Percentiles rank a stretch among this genome's conserved stretches.
Evolutionary conservation across 768 basidiomycete genomes (phyloP).

Genomic region (Chiua virens): DNA sequence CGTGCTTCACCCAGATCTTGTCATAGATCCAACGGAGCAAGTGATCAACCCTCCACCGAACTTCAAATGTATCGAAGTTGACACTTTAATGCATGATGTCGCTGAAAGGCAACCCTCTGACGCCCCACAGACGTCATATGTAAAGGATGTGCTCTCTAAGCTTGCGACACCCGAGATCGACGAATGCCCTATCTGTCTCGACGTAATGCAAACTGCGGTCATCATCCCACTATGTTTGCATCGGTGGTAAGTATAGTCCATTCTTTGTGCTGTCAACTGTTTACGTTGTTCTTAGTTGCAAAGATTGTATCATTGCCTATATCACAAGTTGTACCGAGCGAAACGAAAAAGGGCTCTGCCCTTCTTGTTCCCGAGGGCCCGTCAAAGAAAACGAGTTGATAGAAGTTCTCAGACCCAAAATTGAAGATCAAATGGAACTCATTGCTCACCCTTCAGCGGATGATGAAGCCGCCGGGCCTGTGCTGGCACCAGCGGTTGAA

Average conservation of each 20-base stretch:
- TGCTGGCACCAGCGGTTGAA: slow-evolving; percentile 44
- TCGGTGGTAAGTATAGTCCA: slow-evolving; percentile 51
- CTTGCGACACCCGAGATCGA: slow-evolving; percentile 48
- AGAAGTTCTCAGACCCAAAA: slow-evolving; percentile 51
- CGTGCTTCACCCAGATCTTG: slow-evolving; percentile 87
- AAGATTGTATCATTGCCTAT: slow-evolving; percentile 82
- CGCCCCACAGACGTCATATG: slow-evolving; percentile 45
- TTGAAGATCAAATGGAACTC: slow-evolving; percentile 1
- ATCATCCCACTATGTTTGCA: slow-evolving; percentile 79
- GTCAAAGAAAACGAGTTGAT: slow-evolving; percentile 63
- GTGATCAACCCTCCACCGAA: slow-evolving; percentile 34
- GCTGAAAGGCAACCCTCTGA: slow-evolving; percentile 34
- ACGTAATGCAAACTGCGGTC: slow-evolving; percentile 68
- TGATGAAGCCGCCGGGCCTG: slow-evolving; percentile 17
- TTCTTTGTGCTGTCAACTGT: not conserved
- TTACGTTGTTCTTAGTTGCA: slow-evolving; percentile 57
- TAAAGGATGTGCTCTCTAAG: slow-evolving; percentile 63
- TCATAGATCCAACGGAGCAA: slow-evolving; percentile 53
- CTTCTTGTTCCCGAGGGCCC: slow-evolving; percentile 73
- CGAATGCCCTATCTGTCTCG: slow-evolving; percentile 84
- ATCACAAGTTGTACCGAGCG: slow-evolving; percentile 68
- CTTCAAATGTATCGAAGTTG: slow-evolving; percentile 49
- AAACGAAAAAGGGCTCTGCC: slow-evolving; percentile 72
- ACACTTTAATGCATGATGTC: slow-evolving; percentile 59
- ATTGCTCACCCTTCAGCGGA: slow-evolving; percentile 4